Evolutionary conservation across 371 early-diverging fungal species (phyloP), one percentile per base, ranked within the genome.

Genomic region (Dinochytrium kinnereticum): DNA sequence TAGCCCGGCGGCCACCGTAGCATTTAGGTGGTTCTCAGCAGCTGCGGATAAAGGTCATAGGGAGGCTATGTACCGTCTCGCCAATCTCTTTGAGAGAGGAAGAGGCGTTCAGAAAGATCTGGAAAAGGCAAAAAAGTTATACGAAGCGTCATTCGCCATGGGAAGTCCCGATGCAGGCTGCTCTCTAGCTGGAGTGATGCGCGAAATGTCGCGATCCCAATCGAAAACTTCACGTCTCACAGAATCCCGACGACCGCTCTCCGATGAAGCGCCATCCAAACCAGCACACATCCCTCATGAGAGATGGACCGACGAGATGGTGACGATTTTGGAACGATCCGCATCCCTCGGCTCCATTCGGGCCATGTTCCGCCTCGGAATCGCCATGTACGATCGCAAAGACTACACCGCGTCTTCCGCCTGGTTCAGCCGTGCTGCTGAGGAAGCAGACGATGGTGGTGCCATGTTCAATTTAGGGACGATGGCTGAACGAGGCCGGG

Each of bases 401-500:
- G 34, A 61, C 17, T 15, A 31, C 24, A 36, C 19, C 17, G 3
- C 34, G 5, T 3, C 36, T 38, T 26, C 34, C 10, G 38, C 3
- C 10, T 61, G 64, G 64, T 61, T 61, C 28, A 26, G 7, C 5
- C 7, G 64, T 7, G 33, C 36, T 38, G 64, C 64, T 10, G 64
- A 61, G 17, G 33, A 38, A 38, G 64, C 33, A 13, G 64, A 61
- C 64, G 64, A 61, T 36, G 64, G 64, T 7, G 64, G 7, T 38
- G 64, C 64, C 36, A 61, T 61, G 64, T 61, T 61, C 34, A 61
- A 61, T 28, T 24, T 61, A 10, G 64, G 64, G 36, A 61, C 64
- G 10, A 3, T 36, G 3, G 3, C 38, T 61, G 64, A 61, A 28
- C 24, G 34, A 7, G 64, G 64, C 2, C 13, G 33, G 15, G 64